Percentiles rank a stretch among this genome's conserved stretches.
Evolutionary conservation across 495 filamentous ascomycete genomes (phyloP).

Genomic region (Geoglossum glabrum): DNA sequence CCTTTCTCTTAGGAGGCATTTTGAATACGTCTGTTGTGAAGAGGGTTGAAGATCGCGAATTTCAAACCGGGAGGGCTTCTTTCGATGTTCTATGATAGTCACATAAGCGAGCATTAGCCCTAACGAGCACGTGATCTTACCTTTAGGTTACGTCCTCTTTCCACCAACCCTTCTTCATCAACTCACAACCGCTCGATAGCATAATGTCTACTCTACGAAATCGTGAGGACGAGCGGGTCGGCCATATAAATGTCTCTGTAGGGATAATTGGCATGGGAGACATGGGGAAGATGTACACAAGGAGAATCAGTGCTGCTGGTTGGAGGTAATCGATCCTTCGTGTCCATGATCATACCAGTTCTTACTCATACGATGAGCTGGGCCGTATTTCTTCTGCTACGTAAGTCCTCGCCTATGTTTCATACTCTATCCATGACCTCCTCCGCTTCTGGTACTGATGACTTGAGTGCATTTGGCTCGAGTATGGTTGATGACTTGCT

Average conservation of each 20-base stretch:
- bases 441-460: conserved; percentile 45
- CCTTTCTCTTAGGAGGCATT: conserved; percentile 73
- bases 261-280: conserved; percentile 98
- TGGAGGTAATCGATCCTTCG: conserved; percentile 54
- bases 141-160: neutral
- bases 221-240: neutral
- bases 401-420: neutral
- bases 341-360: neutral
- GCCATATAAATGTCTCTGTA: conserved; percentile 27
- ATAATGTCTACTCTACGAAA: neutral
- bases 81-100: neutral
- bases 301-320: conserved; percentile 65
- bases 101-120: conserved; percentile 1
- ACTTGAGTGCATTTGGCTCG: conserved; percentile 99
- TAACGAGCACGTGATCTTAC: neutral
- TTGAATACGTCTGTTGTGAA: conserved; percentile 16
- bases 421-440: conserved; percentile 3
- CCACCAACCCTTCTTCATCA: no score
- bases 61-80: neutral
- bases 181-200: neutral
- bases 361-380: neutral
- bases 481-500: conserved; percentile 42
- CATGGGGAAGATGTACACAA: conserved; percentile 98
- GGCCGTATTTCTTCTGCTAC: neutral
- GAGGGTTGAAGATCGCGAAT: neutral